Evolutionary conservation across 2,329 filamentous ascomycete species (phyloP).

Genomic region (Aureobasidium sp.): DNA sequence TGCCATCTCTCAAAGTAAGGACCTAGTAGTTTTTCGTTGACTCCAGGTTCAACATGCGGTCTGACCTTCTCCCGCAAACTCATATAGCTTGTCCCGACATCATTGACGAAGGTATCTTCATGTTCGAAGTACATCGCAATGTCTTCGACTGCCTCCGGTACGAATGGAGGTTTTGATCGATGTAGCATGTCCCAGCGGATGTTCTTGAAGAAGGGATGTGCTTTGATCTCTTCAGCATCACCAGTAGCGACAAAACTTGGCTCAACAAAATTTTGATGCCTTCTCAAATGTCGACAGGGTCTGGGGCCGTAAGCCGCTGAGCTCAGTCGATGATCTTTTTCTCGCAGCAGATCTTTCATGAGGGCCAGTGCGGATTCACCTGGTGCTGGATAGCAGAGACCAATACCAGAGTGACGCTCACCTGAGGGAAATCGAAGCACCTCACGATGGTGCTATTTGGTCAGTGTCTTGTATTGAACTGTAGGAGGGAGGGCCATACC

Average conservation of each 20-base stretch:
- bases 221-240: constrained; percentile 83
- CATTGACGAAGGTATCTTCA: constrained; percentile 54
- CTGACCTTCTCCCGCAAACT: constrained; percentile 18
- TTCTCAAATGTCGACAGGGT: constrained; percentile 12
- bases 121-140: constrained; percentile 84
- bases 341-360: constrained; percentile 59
- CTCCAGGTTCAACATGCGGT: constrained; percentile 9
- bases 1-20: constrained; percentile 18
- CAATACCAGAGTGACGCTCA: constrained; percentile 44
- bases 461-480: neutral
- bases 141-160: constrained; percentile 55
- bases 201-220: constrained; percentile 74
- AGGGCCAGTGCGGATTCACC: constrained; percentile 68
- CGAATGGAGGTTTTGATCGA: constrained; percentile 62
- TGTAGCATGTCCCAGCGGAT: constrained; percentile 73
- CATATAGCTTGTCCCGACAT: constrained; percentile 16
- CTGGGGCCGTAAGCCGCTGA: constrained; percentile 8
- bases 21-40: constrained; percentile 12
- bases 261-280: constrained; percentile 17
- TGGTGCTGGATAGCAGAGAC: constrained; percentile 42
- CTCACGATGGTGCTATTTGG: constrained; percentile 55
- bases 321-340: neutral
- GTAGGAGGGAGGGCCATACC: constrained; percentile 36
- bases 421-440: constrained; percentile 62
- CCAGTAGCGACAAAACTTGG: constrained; percentile 61